Evolutionary conservation across 1,284 basidiomycete species (phyloP).

Genomic region (Ustilago cynodontis): DNA sequence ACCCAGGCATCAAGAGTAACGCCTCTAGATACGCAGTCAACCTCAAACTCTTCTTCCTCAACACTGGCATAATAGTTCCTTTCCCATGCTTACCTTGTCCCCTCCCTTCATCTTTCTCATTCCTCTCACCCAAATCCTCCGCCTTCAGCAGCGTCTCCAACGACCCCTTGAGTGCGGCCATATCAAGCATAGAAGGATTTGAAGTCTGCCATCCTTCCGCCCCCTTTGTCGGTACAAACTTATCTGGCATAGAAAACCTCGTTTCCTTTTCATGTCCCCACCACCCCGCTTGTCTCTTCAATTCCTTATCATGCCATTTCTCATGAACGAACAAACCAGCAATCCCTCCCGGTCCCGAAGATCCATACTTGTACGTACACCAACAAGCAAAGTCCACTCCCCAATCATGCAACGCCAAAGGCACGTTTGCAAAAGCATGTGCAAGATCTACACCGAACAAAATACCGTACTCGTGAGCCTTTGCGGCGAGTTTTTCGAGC

Average conservation of each 20-base stretch:
- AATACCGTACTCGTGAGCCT: constrained; percentile 81
- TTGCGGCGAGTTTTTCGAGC: constrained; percentile 83
- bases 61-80: constrained; percentile 61
- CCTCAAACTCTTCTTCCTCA: constrained; percentile 54
- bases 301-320: constrained; percentile 72
- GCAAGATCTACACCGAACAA: constrained; percentile 96
- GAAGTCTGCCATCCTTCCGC: constrained; percentile 96
- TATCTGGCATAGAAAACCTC: constrained; percentile 89
- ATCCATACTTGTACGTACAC: constrained; percentile 80
- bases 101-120: constrained; percentile 10
- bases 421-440: constrained; percentile 94
- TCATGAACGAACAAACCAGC: constrained; percentile 92
- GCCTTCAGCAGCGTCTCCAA: constrained; percentile 60
- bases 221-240: constrained; percentile 84
- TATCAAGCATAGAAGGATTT: constrained; percentile 85
- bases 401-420: constrained; percentile 90
- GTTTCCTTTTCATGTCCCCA: constrained; percentile 92
- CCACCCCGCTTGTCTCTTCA: constrained; percentile 87
- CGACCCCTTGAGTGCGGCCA: constrained; percentile 70
- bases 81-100: constrained; percentile 38
- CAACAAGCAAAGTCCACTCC: constrained; percentile 85
- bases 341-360: constrained; percentile 93
- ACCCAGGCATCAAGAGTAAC: constrained; percentile 51
- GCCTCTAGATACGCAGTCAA: constrained; percentile 64
- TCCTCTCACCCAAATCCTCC: constrained; percentile 19